Conservation (phyloP, 441 rosid species). For the Eruca vesicaria region DNA sequence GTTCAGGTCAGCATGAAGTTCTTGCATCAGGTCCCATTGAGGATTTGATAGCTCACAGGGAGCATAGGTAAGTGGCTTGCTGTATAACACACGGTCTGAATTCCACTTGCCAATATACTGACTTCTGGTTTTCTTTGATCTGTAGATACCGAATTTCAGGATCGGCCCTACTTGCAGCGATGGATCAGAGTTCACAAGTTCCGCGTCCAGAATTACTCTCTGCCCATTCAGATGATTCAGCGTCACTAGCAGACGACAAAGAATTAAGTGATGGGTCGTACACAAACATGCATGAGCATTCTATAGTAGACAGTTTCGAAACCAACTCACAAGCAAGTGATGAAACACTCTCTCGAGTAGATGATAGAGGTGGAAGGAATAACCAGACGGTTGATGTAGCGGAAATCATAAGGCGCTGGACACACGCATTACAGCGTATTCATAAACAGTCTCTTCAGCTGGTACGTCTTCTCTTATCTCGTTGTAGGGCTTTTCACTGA, state of each 20-base stretch:
- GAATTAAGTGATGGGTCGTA: constrained; percentile 63
- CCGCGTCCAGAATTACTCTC: constrained; percentile 66
- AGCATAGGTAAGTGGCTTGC: constrained; percentile 73
- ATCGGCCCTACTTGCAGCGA: constrained; percentile 89
- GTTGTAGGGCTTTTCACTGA: background rate
- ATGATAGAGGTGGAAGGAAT: constrained; percentile 89
- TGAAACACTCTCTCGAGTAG: constrained; percentile 65
- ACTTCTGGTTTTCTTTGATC: constrained; percentile 26
- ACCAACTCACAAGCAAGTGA: constrained; percentile 59
- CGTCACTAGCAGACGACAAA: constrained; percentile 56
- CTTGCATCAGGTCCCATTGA: constrained; percentile 99
- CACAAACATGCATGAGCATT: constrained; percentile 42
- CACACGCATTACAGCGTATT: constrained; percentile 97
- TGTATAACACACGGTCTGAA: constrained; percentile 13
- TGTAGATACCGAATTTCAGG: constrained; percentile 98
- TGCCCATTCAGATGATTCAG: constrained; percentile 47
- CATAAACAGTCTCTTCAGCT: constrained; percentile 96
- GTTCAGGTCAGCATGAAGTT: constrained; percentile 94
- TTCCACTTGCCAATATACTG: constrained; percentile 22
- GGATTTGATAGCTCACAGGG: constrained; percentile 98
- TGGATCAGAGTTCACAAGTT: constrained; percentile 97
- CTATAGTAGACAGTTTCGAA: constrained; percentile 44
- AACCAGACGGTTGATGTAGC: constrained; percentile 96
- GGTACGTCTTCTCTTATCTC: constrained; percentile 50
- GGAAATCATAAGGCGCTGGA: constrained; percentile 98